Evolutionary conservation across 441 rosid genomes (phyloP), one percentile per base, ranked within the genome.

Genomic region (Gossypium schwendimanii): DNA sequence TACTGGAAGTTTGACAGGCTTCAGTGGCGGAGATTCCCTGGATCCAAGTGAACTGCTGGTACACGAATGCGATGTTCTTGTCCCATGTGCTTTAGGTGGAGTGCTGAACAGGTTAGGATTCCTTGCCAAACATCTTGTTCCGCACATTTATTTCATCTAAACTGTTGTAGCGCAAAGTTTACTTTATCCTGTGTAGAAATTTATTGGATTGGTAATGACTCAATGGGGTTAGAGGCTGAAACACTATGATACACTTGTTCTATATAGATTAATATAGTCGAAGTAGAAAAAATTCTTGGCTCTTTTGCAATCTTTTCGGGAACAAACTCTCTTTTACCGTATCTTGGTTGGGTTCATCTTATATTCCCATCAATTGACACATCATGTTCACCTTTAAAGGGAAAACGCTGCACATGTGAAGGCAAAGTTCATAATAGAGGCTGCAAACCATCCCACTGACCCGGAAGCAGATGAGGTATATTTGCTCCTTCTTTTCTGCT

Each of bases 391-490:
- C 4, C 66, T 69, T 71, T 75, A 69, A 78, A 93, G 98, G 89
- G 98, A 91, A 69, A 95, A 91, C 79, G 99, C 99, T 63, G 83
- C 86, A 14, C 86, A 90, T 81, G 93, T 95, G 75, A 95, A 86
- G 83, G 96, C 99, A 52, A 95, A 95, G 86, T 95, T 90, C 84
- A 89, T 93, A 45, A 75, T 91, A 67, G 99, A 95, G 79, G 99
- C 96, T 24, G 99, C 99, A 70, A 94, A 92, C 70, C 99, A 94
- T 81, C 99, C 99, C 26, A 87, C 96, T 12, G 99, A 93, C 73
- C 97, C 98, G 4, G 98, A 91, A 58, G 99, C 97, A 47, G 98
- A 93, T 73, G 97, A 93, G 91, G 97, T 94, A 78, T 72, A 24
- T 52, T 36, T 21, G 12, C 15, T 50, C 47, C 50, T 4, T n/a